Base-by-base conservation (phyloP, 495 filamentous ascomycete genomes). In the Acidomyces sp. region DNA sequence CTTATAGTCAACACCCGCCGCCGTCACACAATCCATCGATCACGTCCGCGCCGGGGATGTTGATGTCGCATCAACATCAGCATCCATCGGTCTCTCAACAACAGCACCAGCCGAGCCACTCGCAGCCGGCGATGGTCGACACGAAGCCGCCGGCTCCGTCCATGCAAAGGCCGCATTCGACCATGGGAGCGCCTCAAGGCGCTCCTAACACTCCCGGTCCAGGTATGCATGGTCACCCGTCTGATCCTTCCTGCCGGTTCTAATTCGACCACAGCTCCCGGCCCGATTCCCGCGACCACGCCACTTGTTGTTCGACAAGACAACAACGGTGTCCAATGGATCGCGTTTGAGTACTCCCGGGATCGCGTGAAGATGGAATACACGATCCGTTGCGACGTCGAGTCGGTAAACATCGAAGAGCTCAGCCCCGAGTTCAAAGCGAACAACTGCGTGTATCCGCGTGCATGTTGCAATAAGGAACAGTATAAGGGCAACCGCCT, bases 281-380 rank as follows among this genome's bases (percentile, higher is more conserved):
- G 90, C 9, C 90, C 90, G 0, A 97, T 97, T 56, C 90, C 90
- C n/a, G 90, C 90, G 1, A 97, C 90, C 10, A 96, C 90, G 0
- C 90, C 90, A 0, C 65, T 93, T 3, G 88, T 97, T 5, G 90
- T 96, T 26, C 70, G 88, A 45, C 88, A 96, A 59, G 90, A 96
- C 54, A 81, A 82, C 53, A 95, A 93, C 49, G 90, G 90, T 12
- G 90, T 96, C 9, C 90, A 97, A 56, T 96, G 90, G 90, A 97
- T 97, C 48, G 85, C 86, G 2, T 97, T 97, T 43, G 90, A 97
- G 55, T 97, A 97, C 59, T 96, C 92, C 12, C 77, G 90, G 19
- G 90, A 97, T 58, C 71, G 90, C 21, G 86, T 97, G 48, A 97
- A 97, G 73, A 94, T 95, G 85, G 90, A 94, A 59, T 97, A 97